Evolutionary conservation across 331 rosid genomes (phyloP).

Genomic region (Cydonia oblonga): DNA sequence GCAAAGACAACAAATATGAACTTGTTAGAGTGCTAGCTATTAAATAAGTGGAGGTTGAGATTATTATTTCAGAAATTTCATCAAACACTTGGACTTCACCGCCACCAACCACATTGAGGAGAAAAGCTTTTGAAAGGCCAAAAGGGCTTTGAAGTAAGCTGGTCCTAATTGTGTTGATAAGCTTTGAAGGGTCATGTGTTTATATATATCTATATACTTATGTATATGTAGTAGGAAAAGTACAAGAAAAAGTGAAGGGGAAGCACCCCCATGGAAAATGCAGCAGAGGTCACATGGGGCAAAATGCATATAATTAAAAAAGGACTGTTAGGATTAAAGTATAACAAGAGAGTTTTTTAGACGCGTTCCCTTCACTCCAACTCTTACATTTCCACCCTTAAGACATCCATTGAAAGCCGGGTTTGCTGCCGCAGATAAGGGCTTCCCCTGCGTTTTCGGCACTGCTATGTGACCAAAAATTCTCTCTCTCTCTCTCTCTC

Average conservation of each 20-base stretch:
- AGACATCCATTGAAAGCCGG: constrained; percentile 43
- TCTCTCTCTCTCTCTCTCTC: not conserved
- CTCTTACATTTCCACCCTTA: constrained; percentile 20
- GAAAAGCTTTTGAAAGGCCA: not conserved
- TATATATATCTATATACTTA: not conserved
- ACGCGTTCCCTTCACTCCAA: constrained; percentile 40
- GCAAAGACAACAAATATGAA: not conserved
- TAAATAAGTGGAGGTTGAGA: not conserved
- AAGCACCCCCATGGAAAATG: constrained; percentile 36
- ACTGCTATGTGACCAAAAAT: constrained; percentile 14
- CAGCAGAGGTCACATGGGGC: constrained; percentile 63
- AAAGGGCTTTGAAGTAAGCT: not conserved
- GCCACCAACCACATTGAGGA: not conserved
- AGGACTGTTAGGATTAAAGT: not conserved
- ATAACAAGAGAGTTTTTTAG: not conserved
- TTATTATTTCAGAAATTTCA: not conserved
- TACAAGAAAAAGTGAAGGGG: constrained; percentile 11
- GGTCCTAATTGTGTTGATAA: not conserved
- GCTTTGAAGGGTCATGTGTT: not conserved
- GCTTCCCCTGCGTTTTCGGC: constrained; percentile 53
- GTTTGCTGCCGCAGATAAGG: constrained; percentile 41
- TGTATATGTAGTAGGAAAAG: constrained; percentile 12
- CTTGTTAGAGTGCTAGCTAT: not conserved
- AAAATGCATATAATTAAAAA: constrained; percentile 3
- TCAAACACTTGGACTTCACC: not conserved